Conservation (phyloP, 257 asterid genomes). For the Salvia hispanica region DNA sequence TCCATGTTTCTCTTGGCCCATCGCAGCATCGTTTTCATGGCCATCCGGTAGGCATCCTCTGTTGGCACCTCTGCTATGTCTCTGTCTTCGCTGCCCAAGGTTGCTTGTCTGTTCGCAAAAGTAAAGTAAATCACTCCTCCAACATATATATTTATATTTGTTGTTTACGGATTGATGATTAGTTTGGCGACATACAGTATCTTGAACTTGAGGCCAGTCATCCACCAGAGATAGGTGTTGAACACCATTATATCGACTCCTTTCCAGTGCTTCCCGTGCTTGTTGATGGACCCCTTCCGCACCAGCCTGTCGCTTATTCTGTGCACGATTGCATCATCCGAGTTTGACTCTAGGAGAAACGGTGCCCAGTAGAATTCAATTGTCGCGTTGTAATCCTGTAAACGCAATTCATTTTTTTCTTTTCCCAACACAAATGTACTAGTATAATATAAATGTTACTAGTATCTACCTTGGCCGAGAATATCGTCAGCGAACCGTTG, state of each 20-base stretch:
- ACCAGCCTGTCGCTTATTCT: conserved; percentile 48
- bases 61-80: conserved; percentile 49
- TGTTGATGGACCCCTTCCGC: conserved; percentile 57
- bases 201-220: conserved; percentile 50
- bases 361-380: conserved; percentile 72
- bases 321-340: conserved; percentile 49
- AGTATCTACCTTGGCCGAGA: conserved; percentile 64
- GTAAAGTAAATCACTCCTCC: too few species aligned
- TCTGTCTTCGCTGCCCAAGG: conserved; percentile 50
- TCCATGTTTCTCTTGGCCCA: conserved; percentile 66
- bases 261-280: conserved; percentile 62
- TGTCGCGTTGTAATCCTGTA: conserved; percentile 59
- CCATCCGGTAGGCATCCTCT: conserved; percentile 70
- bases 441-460: too few species aligned
- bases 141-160: too few species aligned
- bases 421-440: too few species aligned
- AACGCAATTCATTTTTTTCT: background rate
- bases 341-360: conserved; percentile 60
- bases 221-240: conserved; percentile 68
- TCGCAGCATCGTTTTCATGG: conserved; percentile 59
- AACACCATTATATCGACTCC: conserved; percentile 63
- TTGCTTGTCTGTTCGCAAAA: conserved; percentile 41
- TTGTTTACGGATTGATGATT: too few species aligned
- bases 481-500: conserved; percentile 59
- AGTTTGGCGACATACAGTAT: conserved; percentile 31